These are phyloP conservation scores for Carpinus fangiana DNA, from an alignment of 306 rosid species.

Conservation along the genomic window DNA sequence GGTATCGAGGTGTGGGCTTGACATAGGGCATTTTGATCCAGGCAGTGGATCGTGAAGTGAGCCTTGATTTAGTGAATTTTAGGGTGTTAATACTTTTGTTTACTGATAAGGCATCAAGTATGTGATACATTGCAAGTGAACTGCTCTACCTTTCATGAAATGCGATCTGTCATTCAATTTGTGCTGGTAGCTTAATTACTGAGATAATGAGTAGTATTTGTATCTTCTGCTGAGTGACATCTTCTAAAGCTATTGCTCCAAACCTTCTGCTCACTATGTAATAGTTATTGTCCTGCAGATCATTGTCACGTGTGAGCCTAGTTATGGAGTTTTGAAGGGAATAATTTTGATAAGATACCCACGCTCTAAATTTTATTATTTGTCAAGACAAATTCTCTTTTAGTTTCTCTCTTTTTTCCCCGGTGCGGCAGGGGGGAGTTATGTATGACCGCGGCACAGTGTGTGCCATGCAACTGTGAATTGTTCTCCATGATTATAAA, in stretches of 20 bases:
- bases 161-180: background rate
- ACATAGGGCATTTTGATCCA: background rate
- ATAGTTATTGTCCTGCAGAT: too few relatives aligned
- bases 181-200: background rate
- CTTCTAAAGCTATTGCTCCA: too few relatives aligned
- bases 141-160: background rate
- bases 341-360: background rate
- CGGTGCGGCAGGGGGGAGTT: too few relatives aligned
- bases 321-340: too few relatives aligned
- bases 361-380: too few relatives aligned
- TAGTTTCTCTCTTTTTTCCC: too few relatives aligned
- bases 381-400: background rate
- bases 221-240: too few relatives aligned
- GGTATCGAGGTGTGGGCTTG: background rate
- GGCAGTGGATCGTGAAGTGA: background rate
- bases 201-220: background rate
- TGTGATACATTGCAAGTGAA: background rate
- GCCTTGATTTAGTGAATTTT: background rate
- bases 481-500: background rate
- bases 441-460: too few relatives aligned
- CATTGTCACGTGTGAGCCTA: too few relatives aligned
- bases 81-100: background rate
- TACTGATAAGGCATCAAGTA: background rate
- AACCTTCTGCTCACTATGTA: too few relatives aligned
- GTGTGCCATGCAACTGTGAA: background rate